phyloP scores from a whole-genome alignment of 2,329 filamentous ascomycete genomes.

The Arthrobotrys conoides region DNA sequence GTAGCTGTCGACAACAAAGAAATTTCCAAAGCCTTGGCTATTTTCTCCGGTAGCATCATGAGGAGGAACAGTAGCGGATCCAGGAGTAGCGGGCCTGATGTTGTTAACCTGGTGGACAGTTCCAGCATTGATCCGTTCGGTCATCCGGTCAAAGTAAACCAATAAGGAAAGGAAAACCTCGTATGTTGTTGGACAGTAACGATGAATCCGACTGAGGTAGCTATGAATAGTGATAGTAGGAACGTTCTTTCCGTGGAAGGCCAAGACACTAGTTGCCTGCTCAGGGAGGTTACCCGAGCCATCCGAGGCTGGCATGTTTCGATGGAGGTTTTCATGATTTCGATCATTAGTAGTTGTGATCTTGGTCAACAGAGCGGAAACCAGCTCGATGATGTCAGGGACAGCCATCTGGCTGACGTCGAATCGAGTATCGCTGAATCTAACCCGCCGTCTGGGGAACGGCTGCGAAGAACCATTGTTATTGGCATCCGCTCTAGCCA shows the following conservation, averaged over 20 bases:
- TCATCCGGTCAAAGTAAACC: constrained; percentile 99
- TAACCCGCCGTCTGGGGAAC: constrained; percentile 57
- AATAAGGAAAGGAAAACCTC: constrained; percentile 96
- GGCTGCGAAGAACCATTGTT: constrained; percentile 61
- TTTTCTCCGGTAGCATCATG: constrained; percentile 44
- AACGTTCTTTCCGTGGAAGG: constrained; percentile 98
- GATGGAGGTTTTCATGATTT: constrained; percentile 91
- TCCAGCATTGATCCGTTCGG: constrained; percentile 84
- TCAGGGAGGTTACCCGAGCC: constrained; percentile 74
- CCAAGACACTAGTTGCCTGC: constrained; percentile 82
- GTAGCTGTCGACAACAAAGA: constrained; percentile 97
- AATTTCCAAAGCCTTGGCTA: constrained; percentile 72
- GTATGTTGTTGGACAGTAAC: constrained; percentile 98
- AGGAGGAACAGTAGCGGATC: constrained; percentile 54
- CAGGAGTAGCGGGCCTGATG: constrained; percentile 46
- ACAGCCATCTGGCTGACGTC: constrained; percentile 99
- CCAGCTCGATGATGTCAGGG: constrained; percentile 98
- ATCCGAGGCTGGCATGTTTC: constrained; percentile 76
- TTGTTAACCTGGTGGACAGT: constrained; percentile 53
- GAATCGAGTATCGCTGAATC: constrained; percentile 74
- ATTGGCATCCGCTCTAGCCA: constrained; percentile 79
- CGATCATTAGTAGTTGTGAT: constrained; percentile 97
- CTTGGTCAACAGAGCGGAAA: constrained; percentile 93
- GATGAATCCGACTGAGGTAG: constrained; percentile 95
- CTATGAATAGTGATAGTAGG: constrained; percentile 96